Conservation (phyloP, 805 yeast species). For the Candida cerambycidarum region DNA sequence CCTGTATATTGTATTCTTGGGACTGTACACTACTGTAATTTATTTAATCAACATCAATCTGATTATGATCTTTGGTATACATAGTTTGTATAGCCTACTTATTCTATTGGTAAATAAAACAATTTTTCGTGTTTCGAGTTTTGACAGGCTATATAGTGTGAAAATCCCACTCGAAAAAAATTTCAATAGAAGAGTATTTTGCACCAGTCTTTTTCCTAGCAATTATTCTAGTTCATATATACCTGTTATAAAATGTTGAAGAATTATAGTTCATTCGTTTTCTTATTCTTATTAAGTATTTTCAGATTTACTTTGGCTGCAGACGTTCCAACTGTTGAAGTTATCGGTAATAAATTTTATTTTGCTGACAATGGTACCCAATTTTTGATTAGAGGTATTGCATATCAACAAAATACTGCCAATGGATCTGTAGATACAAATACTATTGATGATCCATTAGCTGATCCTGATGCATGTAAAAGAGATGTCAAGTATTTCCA, state of each 20-base stretch:
- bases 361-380: constrained; percentile 44
- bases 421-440: constrained; percentile 19
- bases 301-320: background rate
- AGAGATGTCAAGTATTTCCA: constrained; percentile 42
- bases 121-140: constrained; percentile 12
- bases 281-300: constrained; percentile 9
- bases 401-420: constrained; percentile 43
- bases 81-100: constrained; percentile 11
- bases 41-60: background rate
- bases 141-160: constrained; percentile 5
- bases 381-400: constrained; percentile 44
- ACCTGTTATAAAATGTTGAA: constrained; percentile 6
- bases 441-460: constrained; percentile 39
- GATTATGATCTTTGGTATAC: constrained; percentile 6
- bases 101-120: constrained; percentile 5
- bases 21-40: constrained; percentile 1
- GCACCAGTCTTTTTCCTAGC: background rate
- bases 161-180: constrained; percentile 1
- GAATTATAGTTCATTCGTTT: constrained; percentile 13
- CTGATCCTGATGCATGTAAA: constrained; percentile 41
- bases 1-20: background rate
- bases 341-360: constrained; percentile 44
- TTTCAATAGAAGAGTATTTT: constrained; percentile 4
- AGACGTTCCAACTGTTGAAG: constrained; percentile 36
- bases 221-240: background rate